Evolutionary conservation across 106 monocot genomes (phyloP), one percentile per base, ranked within the genome.

Genomic region (Platanthera guangdongensis): DNA sequence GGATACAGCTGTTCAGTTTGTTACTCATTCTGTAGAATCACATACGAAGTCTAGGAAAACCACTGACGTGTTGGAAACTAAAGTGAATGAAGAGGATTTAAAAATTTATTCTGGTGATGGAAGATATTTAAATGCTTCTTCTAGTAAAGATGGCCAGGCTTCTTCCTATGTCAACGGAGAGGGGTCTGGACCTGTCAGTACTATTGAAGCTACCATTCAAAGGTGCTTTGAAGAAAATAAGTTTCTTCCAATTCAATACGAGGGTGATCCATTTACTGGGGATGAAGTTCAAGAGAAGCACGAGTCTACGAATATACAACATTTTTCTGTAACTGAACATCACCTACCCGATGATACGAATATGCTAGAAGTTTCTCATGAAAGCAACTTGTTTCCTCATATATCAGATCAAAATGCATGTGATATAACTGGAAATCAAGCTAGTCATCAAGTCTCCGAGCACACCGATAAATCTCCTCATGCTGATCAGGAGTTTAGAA

Each of bases 381-480:
- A 65, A 32, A 65, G 65, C 30, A 32, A 65, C 32, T 32, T n/a
- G 65, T 19, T 32, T 65, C 65, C 9, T 65, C 11, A 30, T 32
- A 30, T 30, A 65, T 65, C 12, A 4, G 70, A 70, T 11, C 15
- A 48, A 12, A 13, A 46, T 15, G 16, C 14, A 16, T 15, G 47
- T 47, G 47, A 48, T 48, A 11, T 48, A 47, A n/a, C 10, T 16
- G n/a, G 47, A 70, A 48, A 18, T 70, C 65, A 65, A 32, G 65
- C 65, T 65, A 65, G 2, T 32, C 18, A 30, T 65, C 30, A 11
- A 32, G 32, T 65, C 32, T 65, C 65, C 11, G 32, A 30, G 65
- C 12, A 65, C 65, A 70, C 70, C 16, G 70, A 46, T 48, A 70
- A 70, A 70, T 70, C 47, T 70, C 25, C 8, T 70, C 47, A 70